These are phyloP conservation scores for Apiospora phragmitis DNA, from an alignment of 2,329 filamentous ascomycete species.

Conservation along the genomic window DNA sequence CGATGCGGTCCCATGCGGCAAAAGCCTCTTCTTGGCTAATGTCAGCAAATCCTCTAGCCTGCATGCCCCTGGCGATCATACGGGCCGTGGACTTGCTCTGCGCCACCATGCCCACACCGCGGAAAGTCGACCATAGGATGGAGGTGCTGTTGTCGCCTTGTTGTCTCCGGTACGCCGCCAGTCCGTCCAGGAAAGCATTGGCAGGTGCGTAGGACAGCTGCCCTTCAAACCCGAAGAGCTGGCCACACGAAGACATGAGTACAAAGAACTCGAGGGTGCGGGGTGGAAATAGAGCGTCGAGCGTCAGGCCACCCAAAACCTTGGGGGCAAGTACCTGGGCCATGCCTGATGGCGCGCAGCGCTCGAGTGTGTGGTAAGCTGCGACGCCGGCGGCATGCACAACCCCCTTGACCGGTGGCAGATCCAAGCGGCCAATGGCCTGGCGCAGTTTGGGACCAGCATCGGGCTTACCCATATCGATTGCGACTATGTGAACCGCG, in stretches of 20 bases:
- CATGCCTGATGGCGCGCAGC: conserved; percentile 25
- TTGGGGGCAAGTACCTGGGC: conserved; percentile 36
- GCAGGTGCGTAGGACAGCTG: conserved; percentile 30
- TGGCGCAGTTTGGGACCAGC: conserved; percentile 23
- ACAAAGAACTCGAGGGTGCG: conserved; percentile 32
- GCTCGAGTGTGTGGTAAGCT: conserved; percentile 18
- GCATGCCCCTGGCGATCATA: conserved; percentile 37
- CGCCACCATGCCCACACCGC: conserved; percentile 37
- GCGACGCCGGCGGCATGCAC: conserved; percentile 42
- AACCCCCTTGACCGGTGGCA: conserved; percentile 41
- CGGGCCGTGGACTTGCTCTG: conserved; percentile 25
- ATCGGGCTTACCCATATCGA: conserved; percentile 34
- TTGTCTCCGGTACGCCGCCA: conserved; percentile 30
- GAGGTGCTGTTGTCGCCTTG: conserved; percentile 41
- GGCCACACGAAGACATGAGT: conserved; percentile 32
- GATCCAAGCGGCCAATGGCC: conserved; percentile 31
- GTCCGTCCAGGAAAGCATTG: conserved; percentile 34
- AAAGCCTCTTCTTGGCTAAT: conserved; percentile 42
- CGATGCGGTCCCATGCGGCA: conserved; percentile 40
- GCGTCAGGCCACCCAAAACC: conserved; percentile 30
- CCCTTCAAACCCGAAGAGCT: conserved; percentile 31
- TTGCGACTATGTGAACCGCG: conserved; percentile 30
- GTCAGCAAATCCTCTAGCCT: conserved; percentile 42
- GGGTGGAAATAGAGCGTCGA: conserved; percentile 30
- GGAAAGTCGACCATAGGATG: conserved; percentile 45